Conservation (phyloP, 1,284 basidiomycete genomes). For the Boletus coffeatus region DNA sequence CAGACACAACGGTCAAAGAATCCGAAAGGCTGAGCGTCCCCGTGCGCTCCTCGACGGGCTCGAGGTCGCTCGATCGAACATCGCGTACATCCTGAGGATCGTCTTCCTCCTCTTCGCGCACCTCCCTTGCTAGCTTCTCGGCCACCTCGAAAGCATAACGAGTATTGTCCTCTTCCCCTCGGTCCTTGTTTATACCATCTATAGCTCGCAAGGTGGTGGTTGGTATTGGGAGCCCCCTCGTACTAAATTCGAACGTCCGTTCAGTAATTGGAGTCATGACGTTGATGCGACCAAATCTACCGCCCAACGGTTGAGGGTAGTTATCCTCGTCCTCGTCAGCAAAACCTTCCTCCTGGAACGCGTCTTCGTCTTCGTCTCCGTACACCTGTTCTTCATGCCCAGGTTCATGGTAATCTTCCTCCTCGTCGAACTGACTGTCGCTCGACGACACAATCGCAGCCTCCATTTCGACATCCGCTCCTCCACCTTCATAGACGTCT, state of each 20-base stretch:
- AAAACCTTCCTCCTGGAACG: conserved; percentile 25
- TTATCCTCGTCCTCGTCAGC: conserved; percentile 28
- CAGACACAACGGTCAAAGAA: conserved; percentile 51
- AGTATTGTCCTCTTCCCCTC: conserved; percentile 29
- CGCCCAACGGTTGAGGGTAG: conserved; percentile 52
- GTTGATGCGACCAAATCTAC: conserved; percentile 73
- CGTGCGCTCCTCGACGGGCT: conserved; percentile 46
- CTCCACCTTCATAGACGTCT: conserved; percentile 27
- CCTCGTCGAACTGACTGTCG: conserved; percentile 32
- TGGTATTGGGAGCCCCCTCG: conserved; percentile 36
- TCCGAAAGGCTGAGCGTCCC: conserved; percentile 60
- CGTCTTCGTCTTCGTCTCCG: conserved; percentile 20
- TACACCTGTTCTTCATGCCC: conserved; percentile 17
- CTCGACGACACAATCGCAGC: conserved; percentile 30
- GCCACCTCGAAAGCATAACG: conserved; percentile 49
- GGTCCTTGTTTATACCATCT: conserved; percentile 26
- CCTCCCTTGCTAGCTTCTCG: conserved; percentile 49
- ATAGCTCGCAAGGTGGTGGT: conserved; percentile 20
- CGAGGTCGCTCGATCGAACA: conserved; percentile 25
- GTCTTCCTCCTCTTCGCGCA: conserved; percentile 31
- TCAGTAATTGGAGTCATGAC: conserved; percentile 96
- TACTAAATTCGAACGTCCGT: conserved; percentile 81
- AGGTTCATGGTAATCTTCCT: conserved; percentile 27
- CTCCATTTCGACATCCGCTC: conserved; percentile 27
- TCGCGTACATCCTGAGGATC: conserved; percentile 21